A percentile compares a stretch with the other conserved stretches of the same genome.
Conservation (phyloP, 2,329 filamentous ascomycete species). For the Reticulascus tulasneorum region DNA sequence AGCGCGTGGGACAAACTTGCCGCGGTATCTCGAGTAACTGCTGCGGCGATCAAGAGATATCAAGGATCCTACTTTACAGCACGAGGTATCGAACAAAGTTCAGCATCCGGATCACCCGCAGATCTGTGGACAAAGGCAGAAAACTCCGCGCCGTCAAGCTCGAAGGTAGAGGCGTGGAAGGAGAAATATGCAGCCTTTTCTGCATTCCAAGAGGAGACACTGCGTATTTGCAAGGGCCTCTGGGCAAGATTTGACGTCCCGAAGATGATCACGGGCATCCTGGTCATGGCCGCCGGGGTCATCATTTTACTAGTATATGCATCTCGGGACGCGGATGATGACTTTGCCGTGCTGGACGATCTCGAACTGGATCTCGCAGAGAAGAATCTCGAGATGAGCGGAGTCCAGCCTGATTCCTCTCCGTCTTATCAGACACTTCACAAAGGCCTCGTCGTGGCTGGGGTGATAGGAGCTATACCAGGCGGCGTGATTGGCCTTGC, state of each 20-base stretch:
- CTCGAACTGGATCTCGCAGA: constrained; percentile 57
- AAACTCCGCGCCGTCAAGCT: constrained; percentile 32
- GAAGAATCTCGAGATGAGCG: constrained; percentile 50
- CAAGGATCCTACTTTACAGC: constrained; percentile 77
- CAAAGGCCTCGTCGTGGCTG: constrained; percentile 33
- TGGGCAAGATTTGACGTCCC: constrained; percentile 91
- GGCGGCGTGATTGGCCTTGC: constrained; percentile 27
- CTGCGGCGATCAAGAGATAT: constrained; percentile 85
- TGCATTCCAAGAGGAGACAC: constrained; percentile 72
- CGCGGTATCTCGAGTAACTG: constrained; percentile 69
- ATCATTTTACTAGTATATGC: constrained; percentile 70
- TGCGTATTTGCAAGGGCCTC: constrained; percentile 73
- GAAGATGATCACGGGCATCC: constrained; percentile 78
- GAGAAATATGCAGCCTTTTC: constrained; percentile 57
- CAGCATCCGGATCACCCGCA: constrained; percentile 29
- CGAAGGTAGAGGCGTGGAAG: too few relatives aligned
- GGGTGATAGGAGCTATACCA: constrained; percentile 27
- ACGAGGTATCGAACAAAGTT: constrained; percentile 62
- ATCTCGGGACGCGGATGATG: constrained; percentile 51
- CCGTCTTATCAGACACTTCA: constrained; percentile 32
- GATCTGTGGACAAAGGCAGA: constrained; percentile 46
- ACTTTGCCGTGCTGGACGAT: constrained; percentile 50
- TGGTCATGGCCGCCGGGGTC: constrained; percentile 65
- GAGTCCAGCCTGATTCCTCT: constrained; percentile 21
- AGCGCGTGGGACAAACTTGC: constrained; percentile 74